Evolutionary conservation across 139 green algal genomes (phyloP).

Genomic region (Chlamydomonas sphaeroides): DNA sequence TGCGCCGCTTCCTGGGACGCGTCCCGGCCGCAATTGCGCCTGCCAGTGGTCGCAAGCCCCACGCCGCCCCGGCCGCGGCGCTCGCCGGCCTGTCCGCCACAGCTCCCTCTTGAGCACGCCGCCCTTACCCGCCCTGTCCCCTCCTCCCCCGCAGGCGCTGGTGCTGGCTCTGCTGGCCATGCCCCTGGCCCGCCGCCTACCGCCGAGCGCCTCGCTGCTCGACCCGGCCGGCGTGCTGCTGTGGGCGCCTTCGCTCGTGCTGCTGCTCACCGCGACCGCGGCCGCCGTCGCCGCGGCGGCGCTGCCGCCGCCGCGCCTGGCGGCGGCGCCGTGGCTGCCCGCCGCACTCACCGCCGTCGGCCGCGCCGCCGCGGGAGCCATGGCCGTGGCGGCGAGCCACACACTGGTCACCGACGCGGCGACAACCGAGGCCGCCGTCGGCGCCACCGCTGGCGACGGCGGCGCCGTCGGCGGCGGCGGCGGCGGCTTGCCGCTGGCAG

Average conservation of each 20-base stretch:
- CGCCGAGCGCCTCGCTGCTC: neutral
- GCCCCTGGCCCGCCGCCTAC: neutral
- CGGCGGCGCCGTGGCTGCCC: slow-evolving; percentile 16
- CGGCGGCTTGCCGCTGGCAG: too few species aligned
- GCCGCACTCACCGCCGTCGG: slow-evolving; percentile 9
- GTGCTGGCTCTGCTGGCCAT: neutral
- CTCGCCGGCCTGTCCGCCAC: too few species aligned
- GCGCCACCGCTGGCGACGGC: too few species aligned
- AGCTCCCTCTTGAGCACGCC: neutral
- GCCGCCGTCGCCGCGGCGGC: neutral
- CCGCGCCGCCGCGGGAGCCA: neutral
- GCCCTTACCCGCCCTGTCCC: too few species aligned
- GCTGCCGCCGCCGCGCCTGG: neutral
- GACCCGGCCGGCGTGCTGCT: neutral
- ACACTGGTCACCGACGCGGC: too few species aligned
- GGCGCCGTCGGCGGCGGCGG: too few species aligned
- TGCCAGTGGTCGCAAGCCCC: too few species aligned
- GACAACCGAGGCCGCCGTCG: too few species aligned
- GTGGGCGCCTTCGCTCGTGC: neutral
- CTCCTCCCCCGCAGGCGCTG: neutral
- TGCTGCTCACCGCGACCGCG: neutral
- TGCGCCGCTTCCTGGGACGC: too few species aligned
- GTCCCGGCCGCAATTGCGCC: neutral
- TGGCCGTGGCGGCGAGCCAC: neutral
- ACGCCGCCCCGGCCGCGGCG: neutral